Conservation (phyloP, 2,329 filamentous ascomycete species). For the Coniochaeta sp. region DNA sequence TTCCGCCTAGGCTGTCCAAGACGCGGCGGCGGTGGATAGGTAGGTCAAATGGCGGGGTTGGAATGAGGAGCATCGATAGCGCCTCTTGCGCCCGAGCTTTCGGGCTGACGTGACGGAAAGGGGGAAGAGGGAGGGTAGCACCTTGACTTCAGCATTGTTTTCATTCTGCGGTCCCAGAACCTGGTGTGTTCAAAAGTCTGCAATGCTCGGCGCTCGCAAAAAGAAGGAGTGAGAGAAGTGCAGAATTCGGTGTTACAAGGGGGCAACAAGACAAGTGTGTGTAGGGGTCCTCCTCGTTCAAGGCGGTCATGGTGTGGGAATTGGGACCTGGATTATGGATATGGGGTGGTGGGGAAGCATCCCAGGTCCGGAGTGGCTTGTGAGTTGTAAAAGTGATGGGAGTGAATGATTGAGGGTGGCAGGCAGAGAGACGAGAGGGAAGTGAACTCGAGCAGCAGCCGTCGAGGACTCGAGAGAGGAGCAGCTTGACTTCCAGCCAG, state of each 20-base stretch:
- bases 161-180: slow-evolving; percentile 22
- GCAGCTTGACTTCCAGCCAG: too few species aligned
- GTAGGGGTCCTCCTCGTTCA: background rate
- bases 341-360: background rate
- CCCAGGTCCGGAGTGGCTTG: background rate
- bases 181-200: slow-evolving; percentile 19
- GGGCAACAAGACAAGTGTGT: background rate
- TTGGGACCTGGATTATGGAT: background rate
- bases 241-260: slow-evolving; percentile 1
- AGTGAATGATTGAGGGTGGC: background rate
- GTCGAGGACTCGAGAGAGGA: background rate
- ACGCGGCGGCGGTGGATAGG: too few species aligned
- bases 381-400: too few species aligned
- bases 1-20: background rate
- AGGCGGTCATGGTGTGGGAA: background rate
- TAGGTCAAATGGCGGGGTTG: background rate
- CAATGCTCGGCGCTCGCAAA: background rate
- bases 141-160: slow-evolving; percentile 39
- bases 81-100: background rate
- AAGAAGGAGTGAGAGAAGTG: background rate
- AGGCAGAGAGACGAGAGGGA: background rate
- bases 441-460: too few species aligned
- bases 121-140: slow-evolving; percentile 9
- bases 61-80: background rate
- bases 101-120: background rate